Evolutionary conservation across 2,329 filamentous ascomycete genomes (phyloP), one percentile per base, ranked within the genome.

Genomic region (Diplodia intermedia): DNA sequence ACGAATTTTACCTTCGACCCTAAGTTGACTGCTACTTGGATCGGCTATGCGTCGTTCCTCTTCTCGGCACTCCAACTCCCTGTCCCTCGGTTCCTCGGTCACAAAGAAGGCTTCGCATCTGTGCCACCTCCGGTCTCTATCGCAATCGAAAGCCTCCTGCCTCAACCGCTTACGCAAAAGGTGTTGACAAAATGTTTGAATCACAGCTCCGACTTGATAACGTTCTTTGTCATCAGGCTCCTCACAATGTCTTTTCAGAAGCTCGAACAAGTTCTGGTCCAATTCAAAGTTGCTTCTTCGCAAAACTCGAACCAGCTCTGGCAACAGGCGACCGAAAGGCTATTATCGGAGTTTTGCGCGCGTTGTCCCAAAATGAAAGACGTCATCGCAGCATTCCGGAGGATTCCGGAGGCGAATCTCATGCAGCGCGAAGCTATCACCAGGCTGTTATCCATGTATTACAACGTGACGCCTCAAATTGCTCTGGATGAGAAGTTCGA

Each of bases 11-110:
- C 90, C 0, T 93, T 97, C 70, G 94, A 98, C 52, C 94, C 95
- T 0, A 98, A 97, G 75, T 85, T 96, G 5, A 95, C 93, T 3
- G 90, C 93, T 54, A 95, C 93, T 0, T 99, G 95, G 95, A 91
- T 98, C 72, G 94, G 94, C 52, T 97, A 96, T 76, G 93, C 93
- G 0, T 89, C 93, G 0, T 92, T 98, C 70, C 81, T 99, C 5
- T 97, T 96, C 78, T 91, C 91, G 69, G 88, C 90, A 1, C 88
- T 97, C 55, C 86, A 90, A 68, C 82, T 96, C 43, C 88, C 90
- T 1, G 83, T 97, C 2, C 94, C 94, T 2, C 76, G 82, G 31
- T 86, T 86, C 69, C 92, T 94, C 75, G 93, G 93, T 14, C 87
- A 89, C 72, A 83, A 83, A 50, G 84, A 86, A 14, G 84, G 83